Evolutionary conservation across 2,329 filamentous ascomycete species (phyloP), one percentile per base, ranked within the genome.

Genomic region (Chaetomium globosum): DNA sequence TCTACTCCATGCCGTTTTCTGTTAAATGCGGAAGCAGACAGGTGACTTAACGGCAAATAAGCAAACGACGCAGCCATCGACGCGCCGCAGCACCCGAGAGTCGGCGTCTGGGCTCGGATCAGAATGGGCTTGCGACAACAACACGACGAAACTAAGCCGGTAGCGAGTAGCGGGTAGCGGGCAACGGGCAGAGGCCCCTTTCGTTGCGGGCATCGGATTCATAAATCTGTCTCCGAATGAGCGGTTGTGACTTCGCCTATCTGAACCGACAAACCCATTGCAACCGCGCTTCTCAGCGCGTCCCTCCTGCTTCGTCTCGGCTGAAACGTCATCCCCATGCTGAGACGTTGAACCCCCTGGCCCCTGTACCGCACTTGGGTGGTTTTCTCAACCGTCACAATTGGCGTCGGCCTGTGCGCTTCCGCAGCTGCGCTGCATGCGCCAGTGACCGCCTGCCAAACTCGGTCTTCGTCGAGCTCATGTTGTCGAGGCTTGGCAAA

Each of bases 1-100:
- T 70, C 68, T 56, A 30, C 68, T 31, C 62, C n/a, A 67, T 67
- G 65, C 65, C 63, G 68, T 67, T 52, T 62, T 33, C 49, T 43
- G 51, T n/a, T 36, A 51, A 43, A 63, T 56, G 53, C 59, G n/a
- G 59, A 36, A 10, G 19, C 46, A 48, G 46, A 23, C 7, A 21
- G n/a, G n/a, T 51, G 23, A 28, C 23, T 51, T 9, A 26, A 28
- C 48, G 23, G 48, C 48, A 26, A 12, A 13, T 51, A 51, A 51
- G 48, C 46, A 23, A 23, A 8, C 46, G 46, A 23, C 46, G 46
- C 39, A 19, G 39, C 19, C 39, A 43, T 43, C 39, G 39, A 23
- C 46, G 23, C 46, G 19, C n/a, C 19, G 7, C 46, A n/a, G 10
- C 46, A 23, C 21, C 19, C n/a, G n/a, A 3, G 46, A 23, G 46